These are phyloP conservation scores for Heterobasidion occidentale DNA, from an alignment of 1,284 basidiomycete genomes.

Conservation along the genomic window DNA sequence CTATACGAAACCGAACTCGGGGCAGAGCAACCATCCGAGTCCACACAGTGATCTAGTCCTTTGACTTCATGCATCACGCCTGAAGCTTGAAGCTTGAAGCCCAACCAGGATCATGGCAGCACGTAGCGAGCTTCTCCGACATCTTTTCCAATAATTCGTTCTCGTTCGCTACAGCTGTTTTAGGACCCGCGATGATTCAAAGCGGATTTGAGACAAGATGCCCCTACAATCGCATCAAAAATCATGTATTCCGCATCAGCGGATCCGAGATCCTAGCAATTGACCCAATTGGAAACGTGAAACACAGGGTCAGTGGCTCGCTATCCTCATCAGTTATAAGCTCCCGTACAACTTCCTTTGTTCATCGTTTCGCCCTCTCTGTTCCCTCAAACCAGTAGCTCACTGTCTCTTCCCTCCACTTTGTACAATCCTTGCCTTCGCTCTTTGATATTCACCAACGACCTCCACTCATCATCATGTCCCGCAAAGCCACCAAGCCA, in stretches of 20 bases:
- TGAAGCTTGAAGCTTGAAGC: no score
- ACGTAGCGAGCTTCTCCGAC: no score
- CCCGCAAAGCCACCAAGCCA: conserved; percentile 26
- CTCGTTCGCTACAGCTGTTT: neutral
- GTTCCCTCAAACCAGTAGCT: neutral
- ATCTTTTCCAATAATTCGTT: no score
- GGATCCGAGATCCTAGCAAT: neutral
- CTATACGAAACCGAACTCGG: no score
- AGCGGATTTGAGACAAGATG: no score
- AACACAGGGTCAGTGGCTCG: neutral
- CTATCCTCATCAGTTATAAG: neutral
- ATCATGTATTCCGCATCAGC: neutral
- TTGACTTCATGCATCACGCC: no score
- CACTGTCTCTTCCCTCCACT: neutral
- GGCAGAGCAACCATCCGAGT: no score
- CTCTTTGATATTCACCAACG: neutral
- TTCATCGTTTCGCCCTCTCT: neutral
- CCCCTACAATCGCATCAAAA: neutral
- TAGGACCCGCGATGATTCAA: neutral
- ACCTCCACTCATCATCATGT: conserved; percentile 2
- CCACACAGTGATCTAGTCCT: no score
- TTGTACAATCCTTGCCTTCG: neutral
- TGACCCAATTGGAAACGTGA: neutral
- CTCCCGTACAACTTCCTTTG: neutral
- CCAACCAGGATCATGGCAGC: no score